Evolutionary conservation across 2,329 filamentous ascomycete species (phyloP), one percentile per base, ranked within the genome.

Genomic region (Zelopaecilomyces penicillatus): DNA sequence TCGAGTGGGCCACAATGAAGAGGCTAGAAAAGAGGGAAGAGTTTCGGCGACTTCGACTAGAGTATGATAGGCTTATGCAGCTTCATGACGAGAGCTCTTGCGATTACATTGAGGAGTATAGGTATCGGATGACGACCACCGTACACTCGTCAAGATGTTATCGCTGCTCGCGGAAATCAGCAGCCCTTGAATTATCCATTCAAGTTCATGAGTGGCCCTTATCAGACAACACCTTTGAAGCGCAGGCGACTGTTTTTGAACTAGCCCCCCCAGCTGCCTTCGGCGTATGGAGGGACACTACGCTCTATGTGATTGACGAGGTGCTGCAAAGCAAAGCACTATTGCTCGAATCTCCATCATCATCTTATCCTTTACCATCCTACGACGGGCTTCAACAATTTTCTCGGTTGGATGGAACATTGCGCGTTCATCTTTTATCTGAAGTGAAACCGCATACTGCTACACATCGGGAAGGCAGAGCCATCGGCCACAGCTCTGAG

Each of bases 191-290:
- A 0, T 45, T 83, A 0, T 33, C 28, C 0, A 79, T 83, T 6
- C 1, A 36, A 0, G 54, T 76, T 6, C 64, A 77, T 47, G 80
- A 83, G 52, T 82, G 75, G 75, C 77, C 78, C 0, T 59, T 82
- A 0, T 70, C 76, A 0, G 30, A 36, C 0, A 11, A 63, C 0
- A 0, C 37, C 0, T n/a, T 50, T 0, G 29, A 63, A 10, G 66
- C 66, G 0, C 70, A 75, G 49, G 60, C 73, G 0, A 66, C 66
- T 0, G 64, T 82, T 0, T 82, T 82, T 32, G 78, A 82, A 48
- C 59, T 82, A 0, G 44, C 50, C 0, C 47, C 68, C 0, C 76
- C 77, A 0, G 0, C 8, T 0, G n/a, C 8, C 0, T 71, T 76
- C 31, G 53, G 53, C 0, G 39, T 51, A 2, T 82, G 77, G 77